Evolutionary conservation across 108 stramenopile species (phyloP).

Genomic region (Tribonema minus): DNA sequence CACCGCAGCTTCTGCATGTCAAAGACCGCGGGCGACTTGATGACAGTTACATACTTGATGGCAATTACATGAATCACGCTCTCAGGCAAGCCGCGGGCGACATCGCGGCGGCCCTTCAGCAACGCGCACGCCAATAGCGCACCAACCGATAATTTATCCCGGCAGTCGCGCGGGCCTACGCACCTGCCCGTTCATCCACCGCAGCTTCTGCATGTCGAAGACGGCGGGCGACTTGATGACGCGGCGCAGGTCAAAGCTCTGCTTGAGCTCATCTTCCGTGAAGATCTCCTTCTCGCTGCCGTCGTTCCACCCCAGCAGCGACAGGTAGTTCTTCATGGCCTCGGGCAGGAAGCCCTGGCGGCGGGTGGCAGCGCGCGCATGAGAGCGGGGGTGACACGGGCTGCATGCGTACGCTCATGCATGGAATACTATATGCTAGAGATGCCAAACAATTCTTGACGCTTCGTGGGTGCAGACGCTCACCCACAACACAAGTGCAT

Average conservation of each 20-base stretch:
- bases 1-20: conserved; percentile 82
- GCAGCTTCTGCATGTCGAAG: conserved; percentile 90
- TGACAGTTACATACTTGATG: conserved; percentile 46
- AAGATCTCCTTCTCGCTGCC: conserved; percentile 96
- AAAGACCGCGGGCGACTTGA: conserved; percentile 82
- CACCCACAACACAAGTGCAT: too few species aligned
- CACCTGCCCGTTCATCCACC: conserved; percentile 73
- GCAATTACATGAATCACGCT: neutral
- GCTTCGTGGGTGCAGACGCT: too few species aligned
- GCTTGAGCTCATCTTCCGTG: conserved; percentile 84
- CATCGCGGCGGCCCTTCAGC: neutral
- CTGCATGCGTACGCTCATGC: too few species aligned
- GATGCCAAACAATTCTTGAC: too few species aligned
- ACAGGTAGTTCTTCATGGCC: conserved; percentile 79
- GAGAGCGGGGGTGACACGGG: too few species aligned
- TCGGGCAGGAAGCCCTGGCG: conserved; percentile 29
- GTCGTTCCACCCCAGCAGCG: conserved; percentile 92
- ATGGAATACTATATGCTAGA: too few species aligned
- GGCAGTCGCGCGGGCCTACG: neutral
- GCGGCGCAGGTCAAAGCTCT: conserved; percentile 80
- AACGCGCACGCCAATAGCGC: neutral
- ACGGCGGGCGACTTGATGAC: conserved; percentile 88
- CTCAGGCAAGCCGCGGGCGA: neutral
- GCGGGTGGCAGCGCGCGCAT: too few species aligned
- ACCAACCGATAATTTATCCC: neutral